Conservation (phyloP, 352 stramenopile species). For the Phytopythium litorale region DNA sequence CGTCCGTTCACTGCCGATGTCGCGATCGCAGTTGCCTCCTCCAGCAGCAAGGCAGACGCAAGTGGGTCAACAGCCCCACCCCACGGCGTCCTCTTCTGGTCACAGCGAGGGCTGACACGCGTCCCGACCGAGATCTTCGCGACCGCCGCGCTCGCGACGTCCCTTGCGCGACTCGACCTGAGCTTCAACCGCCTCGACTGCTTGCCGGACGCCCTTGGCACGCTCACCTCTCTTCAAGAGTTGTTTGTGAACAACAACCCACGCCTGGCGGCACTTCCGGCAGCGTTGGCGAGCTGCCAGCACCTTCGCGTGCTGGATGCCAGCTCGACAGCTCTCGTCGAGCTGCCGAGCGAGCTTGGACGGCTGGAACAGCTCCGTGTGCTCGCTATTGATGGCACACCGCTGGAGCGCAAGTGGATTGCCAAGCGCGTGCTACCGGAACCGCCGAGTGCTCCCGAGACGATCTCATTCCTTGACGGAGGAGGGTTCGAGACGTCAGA, state of each 20-base stretch:
- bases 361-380: conserved; percentile 51
- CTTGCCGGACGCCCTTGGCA: conserved; percentile 53
- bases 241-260: conserved; percentile 88
- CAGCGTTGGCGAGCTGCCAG: conserved; percentile 50
- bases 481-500: background rate
- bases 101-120: conserved; percentile 34
- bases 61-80: background rate
- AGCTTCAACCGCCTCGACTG: conserved; percentile 70
- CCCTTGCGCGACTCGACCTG: conserved; percentile 72
- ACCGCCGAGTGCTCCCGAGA: conserved; percentile 7
- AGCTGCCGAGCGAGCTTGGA: conserved; percentile 66
- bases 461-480: background rate
- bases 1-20: conserved; percentile 45
- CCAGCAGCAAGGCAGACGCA: background rate
- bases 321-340: conserved; percentile 52
- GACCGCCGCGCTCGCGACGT: conserved; percentile 19
- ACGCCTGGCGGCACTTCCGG: conserved; percentile 42
- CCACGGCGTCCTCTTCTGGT: conserved; percentile 4
- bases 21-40: conserved; percentile 27
- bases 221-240: conserved; percentile 55
- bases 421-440: conserved; percentile 46
- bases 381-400: conserved; percentile 72
- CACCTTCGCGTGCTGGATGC: conserved; percentile 74
- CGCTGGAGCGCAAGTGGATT: conserved; percentile 54
- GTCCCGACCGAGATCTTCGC: conserved; percentile 38